phyloP scores from a whole-genome alignment of 2,329 filamentous ascomycete genomes.

The Nakataea oryzae region DNA sequence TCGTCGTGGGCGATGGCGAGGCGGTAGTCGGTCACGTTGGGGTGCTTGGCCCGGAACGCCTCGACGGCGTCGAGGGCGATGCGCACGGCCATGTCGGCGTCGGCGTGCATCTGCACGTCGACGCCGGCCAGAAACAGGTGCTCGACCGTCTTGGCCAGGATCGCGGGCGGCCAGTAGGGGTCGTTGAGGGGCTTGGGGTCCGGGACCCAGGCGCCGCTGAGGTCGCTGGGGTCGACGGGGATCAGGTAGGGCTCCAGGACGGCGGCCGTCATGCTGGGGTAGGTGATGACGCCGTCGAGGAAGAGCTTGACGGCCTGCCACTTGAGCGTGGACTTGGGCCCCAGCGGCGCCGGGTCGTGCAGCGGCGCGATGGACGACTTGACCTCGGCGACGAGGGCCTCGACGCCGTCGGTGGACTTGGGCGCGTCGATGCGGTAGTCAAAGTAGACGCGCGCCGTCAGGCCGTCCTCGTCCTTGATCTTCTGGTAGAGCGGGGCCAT shows the following conservation, averaged over 20 bases:
- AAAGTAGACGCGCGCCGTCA: background rate
- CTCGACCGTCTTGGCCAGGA: background rate
- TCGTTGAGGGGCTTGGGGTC: background rate
- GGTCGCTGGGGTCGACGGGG: background rate
- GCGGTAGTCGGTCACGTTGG: background rate
- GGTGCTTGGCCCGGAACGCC: background rate
- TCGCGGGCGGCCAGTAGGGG: background rate
- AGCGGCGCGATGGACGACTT: background rate
- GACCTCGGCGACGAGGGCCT: background rate
- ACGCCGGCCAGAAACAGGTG: background rate
- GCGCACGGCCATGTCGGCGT: slow-evolving; percentile 11
- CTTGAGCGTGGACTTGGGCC: background rate
- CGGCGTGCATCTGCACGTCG: slow-evolving; percentile 22
- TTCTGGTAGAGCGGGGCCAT: background rate
- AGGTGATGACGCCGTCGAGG: background rate
- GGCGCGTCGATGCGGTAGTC: background rate
- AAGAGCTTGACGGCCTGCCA: background rate
- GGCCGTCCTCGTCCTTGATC: background rate
- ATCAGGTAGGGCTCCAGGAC: background rate
- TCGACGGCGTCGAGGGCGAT: background rate
- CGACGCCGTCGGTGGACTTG: background rate
- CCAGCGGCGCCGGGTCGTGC: background rate
- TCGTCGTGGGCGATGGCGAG: background rate
- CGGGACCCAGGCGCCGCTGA: background rate
- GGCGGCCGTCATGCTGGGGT: background rate